A percentile compares a stretch with the other conserved stretches of the same genome.
phyloP scores from a whole-genome alignment of 305 asterid species.

The Ajuga reptans region DNA sequence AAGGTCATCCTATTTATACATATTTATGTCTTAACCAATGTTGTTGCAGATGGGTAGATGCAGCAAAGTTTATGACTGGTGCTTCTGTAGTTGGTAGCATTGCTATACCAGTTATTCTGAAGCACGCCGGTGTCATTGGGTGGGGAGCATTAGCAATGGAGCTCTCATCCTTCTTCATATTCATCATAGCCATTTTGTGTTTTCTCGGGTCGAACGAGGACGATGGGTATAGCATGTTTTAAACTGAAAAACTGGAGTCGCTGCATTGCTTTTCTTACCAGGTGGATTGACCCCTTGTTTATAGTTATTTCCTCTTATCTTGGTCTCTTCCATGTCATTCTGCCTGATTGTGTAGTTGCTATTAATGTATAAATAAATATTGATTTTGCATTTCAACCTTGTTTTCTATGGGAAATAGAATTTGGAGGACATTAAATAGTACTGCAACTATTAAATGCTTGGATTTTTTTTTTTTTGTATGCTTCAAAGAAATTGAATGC shows the following conservation, averaged over 20 bases:
- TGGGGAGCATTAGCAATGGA: constrained; percentile 97
- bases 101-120: constrained; percentile 76
- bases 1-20: background rate
- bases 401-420: background rate
- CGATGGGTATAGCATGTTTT: constrained; percentile 51
- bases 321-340: background rate
- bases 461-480: background rate
- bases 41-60: constrained; percentile 69
- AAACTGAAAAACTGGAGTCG: constrained; percentile 13
- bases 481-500: no score
- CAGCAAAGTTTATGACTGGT: constrained; percentile 80
- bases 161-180: constrained; percentile 65
- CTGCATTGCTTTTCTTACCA: background rate
- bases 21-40: background rate
- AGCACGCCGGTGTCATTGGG: constrained; percentile 83
- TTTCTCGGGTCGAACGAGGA: constrained; percentile 49
- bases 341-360: background rate
- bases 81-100: constrained; percentile 82
- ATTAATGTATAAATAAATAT: constrained; percentile 8
- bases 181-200: constrained; percentile 57
- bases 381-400: background rate
- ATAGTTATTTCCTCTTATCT: background rate
- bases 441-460: no score
- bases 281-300: constrained; percentile 6
- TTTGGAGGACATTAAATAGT: background rate